phyloP scores from a whole-genome alignment of 129 eudicot species.

The sunflower (Helianthus annuus) region DNA sequence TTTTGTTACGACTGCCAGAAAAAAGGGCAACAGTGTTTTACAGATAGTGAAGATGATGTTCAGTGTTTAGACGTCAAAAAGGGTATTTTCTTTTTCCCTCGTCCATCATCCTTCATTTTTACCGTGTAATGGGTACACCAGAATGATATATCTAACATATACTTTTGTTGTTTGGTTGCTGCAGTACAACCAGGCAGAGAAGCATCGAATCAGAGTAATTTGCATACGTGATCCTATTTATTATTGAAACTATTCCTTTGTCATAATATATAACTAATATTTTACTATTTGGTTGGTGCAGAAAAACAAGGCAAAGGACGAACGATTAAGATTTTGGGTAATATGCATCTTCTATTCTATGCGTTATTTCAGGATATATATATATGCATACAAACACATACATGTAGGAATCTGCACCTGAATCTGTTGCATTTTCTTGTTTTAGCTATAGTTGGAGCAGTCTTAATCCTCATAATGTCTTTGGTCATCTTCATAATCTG shows the following conservation, averaged over 20 bases:
- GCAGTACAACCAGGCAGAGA: background rate
- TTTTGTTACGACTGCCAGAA: conserved; percentile 16
- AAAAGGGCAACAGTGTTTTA: conserved; percentile 16
- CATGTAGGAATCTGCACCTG: background rate
- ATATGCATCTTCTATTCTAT: background rate
- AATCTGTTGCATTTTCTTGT: background rate
- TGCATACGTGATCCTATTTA: too few species aligned
- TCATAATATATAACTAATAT: too few species aligned
- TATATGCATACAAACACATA: background rate
- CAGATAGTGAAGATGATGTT: background rate
- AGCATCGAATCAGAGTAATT: background rate
- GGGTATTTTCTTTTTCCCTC: conserved; percentile 25
- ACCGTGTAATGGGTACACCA: background rate
- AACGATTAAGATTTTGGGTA: conserved; percentile 10
- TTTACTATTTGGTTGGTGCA: too few species aligned
- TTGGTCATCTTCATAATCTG: conserved; percentile 18
- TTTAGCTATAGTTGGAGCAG: conserved; percentile 35
- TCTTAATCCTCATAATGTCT: conserved; percentile 24
- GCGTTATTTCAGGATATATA: background rate
- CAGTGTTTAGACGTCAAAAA: conserved; percentile 18
- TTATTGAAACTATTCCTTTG: too few species aligned
- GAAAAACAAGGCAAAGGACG: too few species aligned
- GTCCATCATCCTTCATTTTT: background rate
- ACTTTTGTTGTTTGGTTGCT: background rate
- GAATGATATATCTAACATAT: conserved; percentile 6